A percentile compares a stretch with the other conserved stretches of the same genome.
phyloP scores from a whole-genome alignment of 805 yeast species.

The Wickerhamomyces silvicola region DNA sequence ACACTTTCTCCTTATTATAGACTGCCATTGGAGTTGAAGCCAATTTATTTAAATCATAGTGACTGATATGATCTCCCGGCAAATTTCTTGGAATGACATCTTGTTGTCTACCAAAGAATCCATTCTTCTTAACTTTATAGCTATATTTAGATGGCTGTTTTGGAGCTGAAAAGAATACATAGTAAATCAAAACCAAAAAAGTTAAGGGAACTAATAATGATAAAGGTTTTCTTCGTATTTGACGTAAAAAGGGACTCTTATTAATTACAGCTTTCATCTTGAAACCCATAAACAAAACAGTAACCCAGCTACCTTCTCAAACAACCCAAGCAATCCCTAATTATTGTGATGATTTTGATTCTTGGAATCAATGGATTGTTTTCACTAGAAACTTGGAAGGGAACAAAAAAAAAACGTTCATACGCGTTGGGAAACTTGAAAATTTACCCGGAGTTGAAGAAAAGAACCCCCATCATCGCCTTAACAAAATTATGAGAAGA shows the following conservation, averaged over 20 bases:
- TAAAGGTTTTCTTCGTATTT: constrained; percentile 56
- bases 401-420: too few species aligned
- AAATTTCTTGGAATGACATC: constrained; percentile 55
- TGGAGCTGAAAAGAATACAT: constrained; percentile 34
- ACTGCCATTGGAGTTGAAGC: constrained; percentile 67
- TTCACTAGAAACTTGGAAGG: too few species aligned
- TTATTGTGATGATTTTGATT: too few species aligned
- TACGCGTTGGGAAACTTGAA: too few species aligned
- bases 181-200: constrained; percentile 33
- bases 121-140: constrained; percentile 21
- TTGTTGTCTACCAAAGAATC: constrained; percentile 34
- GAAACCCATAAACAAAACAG: too few species aligned
- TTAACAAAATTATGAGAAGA: too few species aligned
- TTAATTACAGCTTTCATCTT: constrained; percentile 21
- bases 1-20: constrained; percentile 71
- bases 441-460: too few species aligned
- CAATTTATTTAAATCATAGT: constrained; percentile 76
- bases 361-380: too few species aligned
- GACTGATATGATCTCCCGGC: constrained; percentile 71
- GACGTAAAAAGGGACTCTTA: constrained; percentile 34
- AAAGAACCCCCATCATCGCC: too few species aligned
- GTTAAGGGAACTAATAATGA: constrained; percentile 41
- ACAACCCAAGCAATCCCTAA: too few species aligned
- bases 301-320: too few species aligned
- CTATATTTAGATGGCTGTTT: constrained; percentile 20